These are phyloP conservation scores for Tuctoria greenei DNA, from an alignment of 176 grass and related monocot species.

Conservation along the genomic window DNA sequence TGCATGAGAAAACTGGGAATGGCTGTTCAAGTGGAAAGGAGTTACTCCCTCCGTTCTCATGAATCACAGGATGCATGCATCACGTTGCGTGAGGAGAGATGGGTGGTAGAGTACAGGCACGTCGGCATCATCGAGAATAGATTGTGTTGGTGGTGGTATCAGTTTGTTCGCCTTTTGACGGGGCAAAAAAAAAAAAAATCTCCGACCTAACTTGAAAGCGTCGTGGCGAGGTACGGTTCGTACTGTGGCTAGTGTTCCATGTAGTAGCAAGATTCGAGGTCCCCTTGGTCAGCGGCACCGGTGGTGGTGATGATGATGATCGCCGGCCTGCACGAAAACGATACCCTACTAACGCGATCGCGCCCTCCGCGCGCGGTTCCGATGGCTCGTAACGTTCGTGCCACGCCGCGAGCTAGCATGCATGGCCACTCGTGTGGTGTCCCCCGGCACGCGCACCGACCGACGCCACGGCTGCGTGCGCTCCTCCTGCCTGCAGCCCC, in stretches of 20 bases:
- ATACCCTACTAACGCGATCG: constrained; percentile 20
- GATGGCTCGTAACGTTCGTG: background rate
- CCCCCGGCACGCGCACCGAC: background rate
- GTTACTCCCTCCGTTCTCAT: too few relatives aligned
- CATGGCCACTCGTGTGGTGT: background rate
- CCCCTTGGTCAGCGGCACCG: background rate
- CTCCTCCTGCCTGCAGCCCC: background rate
- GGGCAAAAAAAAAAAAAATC: too few relatives aligned
- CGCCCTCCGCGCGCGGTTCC: background rate
- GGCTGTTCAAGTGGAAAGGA: background rate
- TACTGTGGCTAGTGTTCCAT: background rate
- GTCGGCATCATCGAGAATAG: too few relatives aligned
- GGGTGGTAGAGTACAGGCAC: too few relatives aligned
- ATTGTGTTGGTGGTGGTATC: too few relatives aligned
- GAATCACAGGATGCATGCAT: too few relatives aligned
- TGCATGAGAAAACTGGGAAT: background rate
- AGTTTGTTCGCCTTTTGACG: too few relatives aligned
- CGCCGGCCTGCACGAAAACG: background rate
- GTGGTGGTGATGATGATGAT: background rate
- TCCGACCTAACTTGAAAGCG: too few relatives aligned
- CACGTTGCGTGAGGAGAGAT: too few relatives aligned
- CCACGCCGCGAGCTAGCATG: background rate
- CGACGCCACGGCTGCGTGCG: constrained; percentile 1
- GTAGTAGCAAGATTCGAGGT: too few relatives aligned
- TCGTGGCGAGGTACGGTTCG: background rate